Conservation (phyloP, 2,329 filamentous ascomycete genomes). For the Alternaria gaisen region DNA sequence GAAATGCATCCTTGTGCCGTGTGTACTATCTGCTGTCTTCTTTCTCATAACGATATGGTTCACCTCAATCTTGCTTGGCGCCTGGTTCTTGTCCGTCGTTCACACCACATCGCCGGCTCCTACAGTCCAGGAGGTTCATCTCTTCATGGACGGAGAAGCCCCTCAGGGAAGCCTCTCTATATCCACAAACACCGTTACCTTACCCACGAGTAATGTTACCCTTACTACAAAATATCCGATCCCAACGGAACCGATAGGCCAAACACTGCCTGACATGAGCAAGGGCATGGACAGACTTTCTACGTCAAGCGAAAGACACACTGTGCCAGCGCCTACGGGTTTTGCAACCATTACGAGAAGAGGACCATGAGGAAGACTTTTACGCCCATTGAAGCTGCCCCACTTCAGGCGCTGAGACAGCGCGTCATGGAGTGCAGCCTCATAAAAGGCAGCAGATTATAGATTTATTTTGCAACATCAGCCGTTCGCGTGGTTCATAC, state of each 20-base stretch:
- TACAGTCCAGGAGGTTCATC: slow-evolving; percentile 24
- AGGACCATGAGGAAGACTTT: background rate
- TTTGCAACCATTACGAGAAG: slow-evolving; percentile 15
- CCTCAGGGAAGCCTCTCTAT: slow-evolving; percentile 5
- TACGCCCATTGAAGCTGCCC: slow-evolving; percentile 1
- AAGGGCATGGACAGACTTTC: slow-evolving; percentile 5
- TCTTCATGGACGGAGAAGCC: slow-evolving; percentile 26
- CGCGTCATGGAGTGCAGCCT: slow-evolving; percentile 19
- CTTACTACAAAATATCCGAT: slow-evolving; percentile 1
- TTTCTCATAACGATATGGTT: slow-evolving; percentile 35
- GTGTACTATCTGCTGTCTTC: slow-evolving; percentile 35
- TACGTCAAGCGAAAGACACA: background rate
- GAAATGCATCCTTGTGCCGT: slow-evolving; percentile 31
- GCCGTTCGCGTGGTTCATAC: background rate
- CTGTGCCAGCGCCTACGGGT: slow-evolving; percentile 9
- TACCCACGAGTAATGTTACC: background rate
- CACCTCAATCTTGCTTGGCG: slow-evolving; percentile 32
- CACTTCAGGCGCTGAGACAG: slow-evolving; percentile 13
- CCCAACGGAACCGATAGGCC: background rate
- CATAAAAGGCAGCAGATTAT: slow-evolving; percentile 5
- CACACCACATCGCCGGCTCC: slow-evolving; percentile 15
- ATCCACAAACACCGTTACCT: background rate
- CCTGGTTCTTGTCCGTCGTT: slow-evolving; percentile 25
- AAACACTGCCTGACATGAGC: slow-evolving; percentile 4
- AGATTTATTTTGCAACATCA: background rate